phyloP scores from a whole-genome alignment of 176 grass and related monocot species.

The Triticum aestivum region DNA sequence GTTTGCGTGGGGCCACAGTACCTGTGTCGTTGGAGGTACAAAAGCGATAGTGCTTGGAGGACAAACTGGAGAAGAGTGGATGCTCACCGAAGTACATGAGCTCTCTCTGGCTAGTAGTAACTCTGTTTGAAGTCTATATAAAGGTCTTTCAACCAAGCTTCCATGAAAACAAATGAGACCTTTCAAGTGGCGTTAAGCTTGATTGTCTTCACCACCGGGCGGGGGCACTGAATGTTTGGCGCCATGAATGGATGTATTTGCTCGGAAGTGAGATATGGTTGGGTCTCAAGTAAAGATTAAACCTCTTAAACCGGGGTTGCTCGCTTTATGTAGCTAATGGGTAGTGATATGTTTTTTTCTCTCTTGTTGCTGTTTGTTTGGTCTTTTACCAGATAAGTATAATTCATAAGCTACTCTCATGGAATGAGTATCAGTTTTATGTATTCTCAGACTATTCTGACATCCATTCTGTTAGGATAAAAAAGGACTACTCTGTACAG shows the following conservation, averaged over 20 bases:
- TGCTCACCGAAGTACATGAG: conserved; percentile 89
- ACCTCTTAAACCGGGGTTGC: conserved; percentile 7
- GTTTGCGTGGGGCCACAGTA: conserved; percentile 93
- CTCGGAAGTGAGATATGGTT: conserved; percentile 17
- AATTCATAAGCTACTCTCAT: conserved; percentile 43
- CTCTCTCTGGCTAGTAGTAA: conserved; percentile 61
- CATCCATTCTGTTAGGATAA: conserved; percentile 37
- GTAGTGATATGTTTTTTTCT: conserved; percentile 30
- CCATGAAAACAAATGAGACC: neutral
- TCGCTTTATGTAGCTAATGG: conserved; percentile 23
- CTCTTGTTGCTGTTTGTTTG: conserved; percentile 39
- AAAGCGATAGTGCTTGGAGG: conserved; percentile 90
- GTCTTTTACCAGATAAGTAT: conserved; percentile 39
- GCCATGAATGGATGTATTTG: conserved; percentile 7
- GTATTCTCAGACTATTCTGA: conserved; percentile 38
- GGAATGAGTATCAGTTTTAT: conserved; percentile 38
- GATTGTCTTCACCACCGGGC: conserved; percentile 2
- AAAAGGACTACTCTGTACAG: conserved; percentile 36
- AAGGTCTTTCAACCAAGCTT: neutral
- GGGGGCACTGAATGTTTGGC: neutral
- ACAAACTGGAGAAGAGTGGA: conserved; percentile 94
- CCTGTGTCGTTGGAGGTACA: conserved; percentile 83
- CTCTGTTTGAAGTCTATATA: conserved; percentile 33
- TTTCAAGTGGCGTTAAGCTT: conserved; percentile 18
- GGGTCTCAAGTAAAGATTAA: conserved; percentile 4